These are phyloP conservation scores for Zostera marina DNA, from an alignment of 116 monocot species.

Conservation along the genomic window DNA sequence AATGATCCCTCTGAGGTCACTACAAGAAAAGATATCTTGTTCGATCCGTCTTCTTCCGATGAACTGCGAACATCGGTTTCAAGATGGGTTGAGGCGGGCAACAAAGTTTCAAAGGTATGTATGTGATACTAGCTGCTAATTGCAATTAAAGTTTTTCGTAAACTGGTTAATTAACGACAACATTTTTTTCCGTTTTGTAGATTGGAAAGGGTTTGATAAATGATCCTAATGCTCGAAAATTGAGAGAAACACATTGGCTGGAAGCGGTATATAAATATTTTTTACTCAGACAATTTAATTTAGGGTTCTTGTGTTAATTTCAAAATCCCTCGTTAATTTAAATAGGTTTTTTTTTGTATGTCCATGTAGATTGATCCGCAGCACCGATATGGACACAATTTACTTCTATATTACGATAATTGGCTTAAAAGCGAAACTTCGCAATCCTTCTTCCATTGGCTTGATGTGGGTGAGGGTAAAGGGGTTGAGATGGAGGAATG, in stretches of 20 bases:
- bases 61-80: no score
- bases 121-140: no score
- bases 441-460: slow-evolving; percentile 89
- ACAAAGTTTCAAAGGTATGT: no score
- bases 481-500: slow-evolving; percentile 65
- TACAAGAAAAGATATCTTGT: no score
- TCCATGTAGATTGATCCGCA: slow-evolving; percentile 70
- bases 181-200: slow-evolving; percentile 7
- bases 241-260: slow-evolving; percentile 72
- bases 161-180: no score
- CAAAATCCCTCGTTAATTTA: no score
- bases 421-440: slow-evolving; percentile 70
- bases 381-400: slow-evolving; percentile 84
- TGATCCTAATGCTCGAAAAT: slow-evolving; percentile 61
- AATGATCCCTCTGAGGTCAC: no score
- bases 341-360: not conserved
- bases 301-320: no score
- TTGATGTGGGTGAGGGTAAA: slow-evolving; percentile 81
- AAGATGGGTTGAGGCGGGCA: no score
- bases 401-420: slow-evolving; percentile 61
- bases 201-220: slow-evolving; percentile 82
- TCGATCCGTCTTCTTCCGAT: no score
- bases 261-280: slow-evolving; percentile 92
- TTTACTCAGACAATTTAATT: not conserved
- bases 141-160: no score